Conservation (phyloP, 2,329 filamentous ascomycete genomes). For the Hymenoscyphus salicellus region DNA sequence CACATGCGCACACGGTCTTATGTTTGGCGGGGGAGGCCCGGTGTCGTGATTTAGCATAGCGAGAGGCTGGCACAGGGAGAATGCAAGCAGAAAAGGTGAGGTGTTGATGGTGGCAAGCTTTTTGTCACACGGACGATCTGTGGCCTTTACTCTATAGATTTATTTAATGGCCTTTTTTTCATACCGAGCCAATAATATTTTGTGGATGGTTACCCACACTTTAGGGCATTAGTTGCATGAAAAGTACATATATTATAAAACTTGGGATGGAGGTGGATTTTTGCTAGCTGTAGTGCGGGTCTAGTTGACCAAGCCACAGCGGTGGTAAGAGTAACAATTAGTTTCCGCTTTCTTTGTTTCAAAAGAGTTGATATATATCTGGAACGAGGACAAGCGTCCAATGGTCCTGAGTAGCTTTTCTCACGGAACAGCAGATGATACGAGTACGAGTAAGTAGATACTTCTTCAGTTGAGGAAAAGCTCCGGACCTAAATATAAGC, state of each 20-base stretch:
- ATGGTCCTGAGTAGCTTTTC: too few relatives aligned
- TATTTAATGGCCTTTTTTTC: constrained; percentile 1
- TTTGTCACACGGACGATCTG: not conserved
- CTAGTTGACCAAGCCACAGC: too few relatives aligned
- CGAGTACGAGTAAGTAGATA: too few relatives aligned
- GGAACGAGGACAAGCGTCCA: too few relatives aligned
- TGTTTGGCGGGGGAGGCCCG: constrained; percentile 10
- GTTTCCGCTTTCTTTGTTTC: too few relatives aligned
- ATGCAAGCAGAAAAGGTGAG: not conserved
- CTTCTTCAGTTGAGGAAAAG: too few relatives aligned
- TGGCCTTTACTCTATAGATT: not conserved
- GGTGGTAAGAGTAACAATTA: too few relatives aligned
- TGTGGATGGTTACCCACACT: not conserved
- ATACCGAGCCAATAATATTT: not conserved
- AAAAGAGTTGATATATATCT: too few relatives aligned
- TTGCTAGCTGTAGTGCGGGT: too few relatives aligned
- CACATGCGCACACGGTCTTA: constrained; percentile 25
- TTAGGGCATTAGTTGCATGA: not conserved
- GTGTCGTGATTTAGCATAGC: constrained; percentile 21
- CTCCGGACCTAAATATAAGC: too few relatives aligned
- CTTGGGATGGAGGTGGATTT: not conserved
- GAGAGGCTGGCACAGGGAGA: constrained; percentile 6
- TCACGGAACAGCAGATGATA: too few relatives aligned
- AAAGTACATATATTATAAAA: not conserved
- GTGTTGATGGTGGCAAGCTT: not conserved